These are phyloP conservation scores for Areca catechu DNA, from an alignment of 176 grass and related monocot species.

Conservation along the genomic window DNA sequence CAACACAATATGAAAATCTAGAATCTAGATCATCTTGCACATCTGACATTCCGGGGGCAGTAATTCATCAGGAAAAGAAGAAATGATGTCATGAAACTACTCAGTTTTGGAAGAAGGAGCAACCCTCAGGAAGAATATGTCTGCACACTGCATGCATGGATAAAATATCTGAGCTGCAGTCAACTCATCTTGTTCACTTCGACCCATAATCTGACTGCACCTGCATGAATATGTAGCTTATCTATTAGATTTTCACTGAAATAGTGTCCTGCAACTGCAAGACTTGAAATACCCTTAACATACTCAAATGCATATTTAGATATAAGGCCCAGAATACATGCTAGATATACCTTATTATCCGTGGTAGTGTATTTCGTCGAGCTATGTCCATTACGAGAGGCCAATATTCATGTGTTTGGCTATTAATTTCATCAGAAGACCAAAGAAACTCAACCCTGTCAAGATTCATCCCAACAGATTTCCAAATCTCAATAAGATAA, in stretches of 20 bases:
- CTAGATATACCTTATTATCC: slow-evolving; percentile 46
- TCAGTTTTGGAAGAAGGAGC: not conserved
- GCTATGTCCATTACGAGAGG: slow-evolving; percentile 80
- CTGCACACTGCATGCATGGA: slow-evolving; percentile 96
- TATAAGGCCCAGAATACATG: too few relatives aligned
- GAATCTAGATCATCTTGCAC: too few relatives aligned
- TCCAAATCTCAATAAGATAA: slow-evolving; percentile 92
- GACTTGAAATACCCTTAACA: too few relatives aligned
- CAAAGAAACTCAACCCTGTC: slow-evolving; percentile 72
- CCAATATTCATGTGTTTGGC: slow-evolving; percentile 64
- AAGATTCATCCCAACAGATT: slow-evolving; percentile 67
- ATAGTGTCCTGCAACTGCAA: too few relatives aligned
- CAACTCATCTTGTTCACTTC: slow-evolving; percentile 55
- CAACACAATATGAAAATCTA: too few relatives aligned
- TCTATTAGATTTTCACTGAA: too few relatives aligned
- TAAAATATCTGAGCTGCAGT: slow-evolving; percentile 88
- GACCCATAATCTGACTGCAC: slow-evolving; percentile 80
- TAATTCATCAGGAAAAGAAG: too few relatives aligned
- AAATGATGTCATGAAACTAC: too few relatives aligned
- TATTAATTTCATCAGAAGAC: slow-evolving; percentile 85
- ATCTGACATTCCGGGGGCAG: too few relatives aligned
- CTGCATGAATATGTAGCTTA: slow-evolving; percentile 14
- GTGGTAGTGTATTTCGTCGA: slow-evolving; percentile 48
- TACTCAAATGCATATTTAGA: too few relatives aligned
- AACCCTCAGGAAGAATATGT: slow-evolving; percentile 94